A percentile compares a stretch with the other conserved stretches of the same genome.
phyloP scores from a whole-genome alignment of 352 stramenopile genomes.

The Globisporangium megalacanthum region DNA sequence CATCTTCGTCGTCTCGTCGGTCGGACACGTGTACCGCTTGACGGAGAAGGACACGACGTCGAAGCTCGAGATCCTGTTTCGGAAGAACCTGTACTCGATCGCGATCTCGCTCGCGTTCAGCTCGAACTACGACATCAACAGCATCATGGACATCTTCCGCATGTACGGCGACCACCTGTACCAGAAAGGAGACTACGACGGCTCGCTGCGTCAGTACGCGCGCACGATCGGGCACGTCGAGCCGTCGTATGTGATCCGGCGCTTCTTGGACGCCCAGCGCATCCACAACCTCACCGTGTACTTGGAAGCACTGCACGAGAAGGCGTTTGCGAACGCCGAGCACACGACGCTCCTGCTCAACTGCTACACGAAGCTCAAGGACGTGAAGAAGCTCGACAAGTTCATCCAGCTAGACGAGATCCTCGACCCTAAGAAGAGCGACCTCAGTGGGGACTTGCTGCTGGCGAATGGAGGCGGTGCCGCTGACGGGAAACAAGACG shows the following conservation, averaged over 20 bases:
- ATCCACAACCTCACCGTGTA: constrained; percentile 97
- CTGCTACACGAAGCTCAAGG: constrained; percentile 94
- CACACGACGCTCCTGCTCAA: constrained; percentile 94
- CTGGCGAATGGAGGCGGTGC: constrained; percentile 11
- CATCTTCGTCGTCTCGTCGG: constrained; percentile 84
- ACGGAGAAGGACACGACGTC: constrained; percentile 94
- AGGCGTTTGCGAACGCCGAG: constrained; percentile 87
- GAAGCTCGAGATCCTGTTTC: constrained; percentile 96
- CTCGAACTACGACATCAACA: constrained; percentile 92
- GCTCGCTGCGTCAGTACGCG: constrained; percentile 96
- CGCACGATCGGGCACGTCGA: constrained; percentile 96
- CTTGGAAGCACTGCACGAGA: constrained; percentile 92
- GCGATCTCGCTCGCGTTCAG: constrained; percentile 96
- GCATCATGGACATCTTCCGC: constrained; percentile 95
- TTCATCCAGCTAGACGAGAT: constrained; percentile 89
- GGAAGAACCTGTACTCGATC: constrained; percentile 97
- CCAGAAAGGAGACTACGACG: constrained; percentile 95
- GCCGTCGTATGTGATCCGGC: constrained; percentile 97
- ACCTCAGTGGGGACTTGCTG: constrained; percentile 16
- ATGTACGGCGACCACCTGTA: constrained; percentile 99
- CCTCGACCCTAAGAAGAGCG: constrained; percentile 39
- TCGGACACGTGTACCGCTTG: constrained; percentile 89
- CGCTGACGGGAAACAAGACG: constrained; percentile 15
- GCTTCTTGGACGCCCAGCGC: constrained; percentile 96
- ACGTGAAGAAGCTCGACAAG: constrained; percentile 90